These are phyloP conservation scores for Eucalyptus viminalis DNA, from an alignment of 345 rosid genomes.

Conservation along the genomic window DNA sequence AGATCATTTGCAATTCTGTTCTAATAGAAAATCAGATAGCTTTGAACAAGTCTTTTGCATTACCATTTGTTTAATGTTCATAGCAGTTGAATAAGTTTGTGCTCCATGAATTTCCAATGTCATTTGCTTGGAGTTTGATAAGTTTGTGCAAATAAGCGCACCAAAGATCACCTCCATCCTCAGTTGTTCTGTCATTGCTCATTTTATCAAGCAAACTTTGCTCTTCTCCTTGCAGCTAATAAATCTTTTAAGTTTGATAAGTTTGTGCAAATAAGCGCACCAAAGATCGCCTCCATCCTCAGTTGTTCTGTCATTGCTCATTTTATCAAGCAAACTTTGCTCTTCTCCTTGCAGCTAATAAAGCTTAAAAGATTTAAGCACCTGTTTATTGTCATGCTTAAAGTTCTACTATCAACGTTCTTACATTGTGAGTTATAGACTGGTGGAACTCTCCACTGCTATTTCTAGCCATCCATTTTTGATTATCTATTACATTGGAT, in stretches of 20 bases:
- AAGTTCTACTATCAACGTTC: no score
- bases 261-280: neutral
- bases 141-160: neutral
- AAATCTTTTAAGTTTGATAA: no score
- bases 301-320: neutral
- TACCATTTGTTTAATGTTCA: neutral
- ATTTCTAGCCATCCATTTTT: no score
- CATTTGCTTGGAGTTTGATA: neutral
- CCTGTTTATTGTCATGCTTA: no score
- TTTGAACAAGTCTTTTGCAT: neutral
- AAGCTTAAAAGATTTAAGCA: neutral
- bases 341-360: neutral
- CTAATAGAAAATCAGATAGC: neutral
- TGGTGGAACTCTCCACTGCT: no score
- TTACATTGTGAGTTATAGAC: no score
- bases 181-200: neutral
- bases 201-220: neutral
- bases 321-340: neutral
- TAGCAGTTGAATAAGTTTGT: neutral
- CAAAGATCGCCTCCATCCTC: neutral
- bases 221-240: neutral
- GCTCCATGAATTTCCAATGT: neutral
- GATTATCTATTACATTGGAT: no score
- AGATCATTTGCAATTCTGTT: neutral
- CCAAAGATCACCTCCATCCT: neutral